Conservation (phyloP, 2,329 filamentous ascomycete genomes). For the Diaporthe sp. region DNA sequence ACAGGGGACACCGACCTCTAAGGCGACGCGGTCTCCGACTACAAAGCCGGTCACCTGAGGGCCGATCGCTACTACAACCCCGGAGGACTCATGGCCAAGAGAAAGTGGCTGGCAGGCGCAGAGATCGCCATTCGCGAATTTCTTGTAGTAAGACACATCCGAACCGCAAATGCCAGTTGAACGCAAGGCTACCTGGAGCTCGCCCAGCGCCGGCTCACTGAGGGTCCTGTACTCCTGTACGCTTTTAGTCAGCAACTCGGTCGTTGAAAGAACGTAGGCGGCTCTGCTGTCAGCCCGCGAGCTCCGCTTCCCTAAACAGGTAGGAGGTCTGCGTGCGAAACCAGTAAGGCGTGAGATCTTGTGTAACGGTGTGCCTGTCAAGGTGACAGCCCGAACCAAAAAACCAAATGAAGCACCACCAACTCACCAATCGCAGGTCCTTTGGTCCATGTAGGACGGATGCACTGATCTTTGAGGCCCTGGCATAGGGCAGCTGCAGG, state of each 20-base stretch:
- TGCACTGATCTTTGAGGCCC: slow-evolving; percentile 61
- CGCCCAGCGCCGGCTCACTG: slow-evolving; percentile 60
- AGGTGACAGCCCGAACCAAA: slow-evolving; percentile 18
- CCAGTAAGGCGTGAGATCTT: slow-evolving; percentile 40
- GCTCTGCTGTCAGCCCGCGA: slow-evolving; percentile 32
- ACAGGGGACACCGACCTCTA: slow-evolving; percentile 69
- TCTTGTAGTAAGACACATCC: slow-evolving; percentile 79
- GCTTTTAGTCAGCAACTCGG: slow-evolving; percentile 38
- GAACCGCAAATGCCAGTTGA: slow-evolving; percentile 78
- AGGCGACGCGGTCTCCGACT: slow-evolving; percentile 69
- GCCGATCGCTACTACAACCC: slow-evolving; percentile 68
- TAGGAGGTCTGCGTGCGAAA: background rate
- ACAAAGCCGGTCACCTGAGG: slow-evolving; percentile 64
- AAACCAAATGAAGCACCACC: slow-evolving; percentile 7
- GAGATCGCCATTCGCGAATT: slow-evolving; percentile 78
- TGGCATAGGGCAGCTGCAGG: slow-evolving; percentile 58
- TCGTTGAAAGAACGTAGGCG: slow-evolving; percentile 32
- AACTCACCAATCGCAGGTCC: slow-evolving; percentile 68
- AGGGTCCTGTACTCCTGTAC: slow-evolving; percentile 64
- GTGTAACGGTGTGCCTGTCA: slow-evolving; percentile 48
- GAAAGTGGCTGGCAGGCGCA: slow-evolving; percentile 75
- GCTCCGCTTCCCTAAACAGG: slow-evolving; percentile 28
- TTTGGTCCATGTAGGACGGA: slow-evolving; percentile 69
- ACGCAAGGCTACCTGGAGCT: slow-evolving; percentile 75
- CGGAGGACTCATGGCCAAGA: slow-evolving; percentile 73